Conservation (phyloP, 2,329 filamentous ascomycete genomes). For the Ampelomyces quisqualis region DNA sequence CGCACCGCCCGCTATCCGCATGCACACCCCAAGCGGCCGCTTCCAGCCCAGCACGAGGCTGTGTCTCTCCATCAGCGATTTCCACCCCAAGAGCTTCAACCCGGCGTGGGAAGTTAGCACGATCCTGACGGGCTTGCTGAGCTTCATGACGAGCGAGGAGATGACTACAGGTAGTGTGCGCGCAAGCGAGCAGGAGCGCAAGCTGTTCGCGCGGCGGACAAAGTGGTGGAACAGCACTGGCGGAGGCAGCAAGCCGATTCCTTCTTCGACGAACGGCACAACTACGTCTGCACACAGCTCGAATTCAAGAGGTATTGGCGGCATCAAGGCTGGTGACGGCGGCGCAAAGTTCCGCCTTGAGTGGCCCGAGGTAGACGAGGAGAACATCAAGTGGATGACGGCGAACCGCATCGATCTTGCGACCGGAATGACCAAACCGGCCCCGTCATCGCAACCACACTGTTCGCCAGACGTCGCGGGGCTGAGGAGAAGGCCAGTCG, state of each 20-base stretch:
- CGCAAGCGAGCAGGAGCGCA: constrained; percentile 73
- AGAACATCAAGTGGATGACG: constrained; percentile 92
- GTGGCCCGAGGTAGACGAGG: constrained; percentile 84
- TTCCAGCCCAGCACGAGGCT: constrained; percentile 91
- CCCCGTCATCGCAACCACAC: constrained; percentile 50
- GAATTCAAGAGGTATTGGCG: constrained; percentile 61
- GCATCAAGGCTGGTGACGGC: constrained; percentile 85
- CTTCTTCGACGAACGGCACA: no score
- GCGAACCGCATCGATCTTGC: constrained; percentile 74
- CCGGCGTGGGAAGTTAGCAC: constrained; percentile 98
- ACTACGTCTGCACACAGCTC: constrained; percentile 37
- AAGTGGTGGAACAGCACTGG: constrained; percentile 98
- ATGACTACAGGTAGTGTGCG: constrained; percentile 94
- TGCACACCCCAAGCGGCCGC: constrained; percentile 95
- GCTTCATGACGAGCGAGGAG: constrained; percentile 98
- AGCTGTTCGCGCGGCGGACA: constrained; percentile 72
- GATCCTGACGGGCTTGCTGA: constrained; percentile 88
- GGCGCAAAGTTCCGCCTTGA: constrained; percentile 85
- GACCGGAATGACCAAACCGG: constrained; percentile 68
- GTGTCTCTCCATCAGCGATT: constrained; percentile 94
- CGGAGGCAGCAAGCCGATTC: constrained; percentile 65
- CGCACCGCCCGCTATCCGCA: constrained; percentile 93
- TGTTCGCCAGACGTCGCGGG: constrained; percentile 65
- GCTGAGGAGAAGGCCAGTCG: constrained; percentile 62
- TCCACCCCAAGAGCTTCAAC: constrained; percentile 97